Evolutionary conservation across 106 monocot species (phyloP).

Genomic region (Allium cepa): DNA sequence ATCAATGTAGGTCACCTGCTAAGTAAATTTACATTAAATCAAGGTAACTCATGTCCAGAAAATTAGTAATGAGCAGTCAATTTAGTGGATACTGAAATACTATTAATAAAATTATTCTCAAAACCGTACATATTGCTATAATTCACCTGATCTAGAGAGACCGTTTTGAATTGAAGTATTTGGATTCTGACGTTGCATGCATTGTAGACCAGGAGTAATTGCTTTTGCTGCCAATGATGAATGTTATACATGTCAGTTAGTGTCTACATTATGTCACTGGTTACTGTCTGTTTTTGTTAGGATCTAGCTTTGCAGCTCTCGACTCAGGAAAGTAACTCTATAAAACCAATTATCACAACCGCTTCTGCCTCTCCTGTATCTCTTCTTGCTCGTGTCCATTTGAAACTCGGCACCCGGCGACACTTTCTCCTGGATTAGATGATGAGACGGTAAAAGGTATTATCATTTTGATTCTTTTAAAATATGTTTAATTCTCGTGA

Average conservation of each 20-base stretch:
- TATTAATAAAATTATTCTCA: too few relatives aligned
- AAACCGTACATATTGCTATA: too few relatives aligned
- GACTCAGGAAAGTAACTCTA: conserved; percentile 26
- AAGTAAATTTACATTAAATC: too few relatives aligned
- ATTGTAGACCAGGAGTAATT: not conserved
- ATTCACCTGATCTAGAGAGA: too few relatives aligned
- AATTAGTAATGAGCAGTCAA: too few relatives aligned
- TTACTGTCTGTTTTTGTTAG: conserved; percentile 22
- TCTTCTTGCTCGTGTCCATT: conserved; percentile 88
- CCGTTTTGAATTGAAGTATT: too few relatives aligned
- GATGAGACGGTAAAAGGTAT: conserved; percentile 85
- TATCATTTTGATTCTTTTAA: not conserved
- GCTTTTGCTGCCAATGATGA: not conserved
- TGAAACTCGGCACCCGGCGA: conserved; percentile 93
- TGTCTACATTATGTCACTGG: not conserved
- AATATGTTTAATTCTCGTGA: not conserved
- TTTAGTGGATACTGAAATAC: too few relatives aligned
- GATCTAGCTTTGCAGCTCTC: conserved; percentile 68
- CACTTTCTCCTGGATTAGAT: conserved; percentile 81
- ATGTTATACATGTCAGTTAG: too few relatives aligned
- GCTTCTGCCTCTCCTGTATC: conserved; percentile 36
- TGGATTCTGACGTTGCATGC: too few relatives aligned
- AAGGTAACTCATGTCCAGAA: too few relatives aligned
- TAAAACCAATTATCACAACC: conserved; percentile 14
- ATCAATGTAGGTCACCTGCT: too few relatives aligned